Evolutionary conservation across 768 basidiomycete species (phyloP).

Genomic region (Myochromella boudieri): DNA sequence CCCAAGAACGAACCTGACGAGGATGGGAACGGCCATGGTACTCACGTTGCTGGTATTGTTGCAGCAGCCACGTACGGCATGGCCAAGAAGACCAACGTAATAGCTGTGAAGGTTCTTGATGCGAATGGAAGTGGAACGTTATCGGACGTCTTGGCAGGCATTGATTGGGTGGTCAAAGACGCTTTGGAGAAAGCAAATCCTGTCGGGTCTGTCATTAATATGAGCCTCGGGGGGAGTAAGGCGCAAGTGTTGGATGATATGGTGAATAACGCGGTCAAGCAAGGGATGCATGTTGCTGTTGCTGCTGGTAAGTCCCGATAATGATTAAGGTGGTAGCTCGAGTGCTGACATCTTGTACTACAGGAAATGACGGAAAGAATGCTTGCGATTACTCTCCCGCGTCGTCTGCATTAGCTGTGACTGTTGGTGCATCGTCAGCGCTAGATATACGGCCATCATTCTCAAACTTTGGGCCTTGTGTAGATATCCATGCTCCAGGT

Average conservation of each 20-base stretch:
- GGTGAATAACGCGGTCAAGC: slow-evolving; percentile 81
- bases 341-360: slow-evolving; percentile 2
- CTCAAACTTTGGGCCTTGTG: slow-evolving; percentile 89
- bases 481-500: slow-evolving; percentile 91
- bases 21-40: slow-evolving; percentile 95
- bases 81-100: slow-evolving; percentile 87
- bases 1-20: slow-evolving; percentile 80
- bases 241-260: slow-evolving; percentile 79
- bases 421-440: slow-evolving; percentile 89
- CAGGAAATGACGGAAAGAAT: slow-evolving; percentile 81
- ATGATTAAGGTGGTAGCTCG: not conserved
- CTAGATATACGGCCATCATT: slow-evolving; percentile 84
- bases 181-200: slow-evolving; percentile 68
- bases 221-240: slow-evolving; percentile 97
- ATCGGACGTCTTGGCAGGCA: slow-evolving; percentile 91
- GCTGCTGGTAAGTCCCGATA: slow-evolving; percentile 72
- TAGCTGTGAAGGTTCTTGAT: slow-evolving; percentile 94
- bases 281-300: slow-evolving; percentile 93
- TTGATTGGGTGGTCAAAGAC: slow-evolving; percentile 67
- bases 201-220: slow-evolving; percentile 96
- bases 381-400: slow-evolving; percentile 95
- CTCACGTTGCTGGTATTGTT: slow-evolving; percentile 95
- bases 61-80: slow-evolving; percentile 94
- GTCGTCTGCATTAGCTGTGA: slow-evolving; percentile 83
- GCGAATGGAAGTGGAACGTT: slow-evolving; percentile 92